Base-by-base conservation (phyloP, 139 green algal genomes). In the Auxenochlorella pyrenoidosa region DNA sequence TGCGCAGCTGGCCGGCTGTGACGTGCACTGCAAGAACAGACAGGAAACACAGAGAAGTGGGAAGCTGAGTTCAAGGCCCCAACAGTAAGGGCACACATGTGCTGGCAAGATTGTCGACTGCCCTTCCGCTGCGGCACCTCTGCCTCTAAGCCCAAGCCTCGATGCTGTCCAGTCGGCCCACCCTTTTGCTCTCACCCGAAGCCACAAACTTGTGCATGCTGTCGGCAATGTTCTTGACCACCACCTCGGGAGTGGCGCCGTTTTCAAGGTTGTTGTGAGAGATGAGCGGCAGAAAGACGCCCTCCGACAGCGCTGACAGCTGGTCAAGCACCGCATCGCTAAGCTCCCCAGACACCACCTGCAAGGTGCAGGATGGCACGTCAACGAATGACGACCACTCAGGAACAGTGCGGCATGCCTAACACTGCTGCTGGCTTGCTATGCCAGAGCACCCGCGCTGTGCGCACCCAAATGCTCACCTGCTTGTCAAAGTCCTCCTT, bases 191-290 rank as follows among this genome's bases (percentile, higher is more conserved):
- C 75, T 36, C 16, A 96, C 93, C 92, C 75, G 95, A 95, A 0
- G 94, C 94, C n/a, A 97, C 92, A 87, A 97, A 97, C 80, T 96
- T 96, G 91, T 98, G 95, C 89, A 98, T 77, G 88, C 95, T 95
- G 43, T 98, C 93, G 24, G 93, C 94, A n/a, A 99, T 94, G 86
- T 97, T 94, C 79, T 95, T 95, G 26, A 92, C 91, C 79, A 98
- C 94, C 21, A 98, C 93, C 85, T 97, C 95, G 24, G 96, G 95
- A 75, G 97, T 18, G 94, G 94, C 82, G 96, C 24, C 38, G 15
- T 26, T 40, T 15, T 40, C 34, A 21, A 54, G 83, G 16, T 40
- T 75, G 32, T 91, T 90, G 58, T 92, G 94, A 43, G 86, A 95
- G 30, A 99, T 90, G 51, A 98, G 77, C 3, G 96, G 96, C 91